These are phyloP conservation scores for Acer yangbiense DNA, from an alignment of 345 rosid species.

Conservation along the genomic window DNA sequence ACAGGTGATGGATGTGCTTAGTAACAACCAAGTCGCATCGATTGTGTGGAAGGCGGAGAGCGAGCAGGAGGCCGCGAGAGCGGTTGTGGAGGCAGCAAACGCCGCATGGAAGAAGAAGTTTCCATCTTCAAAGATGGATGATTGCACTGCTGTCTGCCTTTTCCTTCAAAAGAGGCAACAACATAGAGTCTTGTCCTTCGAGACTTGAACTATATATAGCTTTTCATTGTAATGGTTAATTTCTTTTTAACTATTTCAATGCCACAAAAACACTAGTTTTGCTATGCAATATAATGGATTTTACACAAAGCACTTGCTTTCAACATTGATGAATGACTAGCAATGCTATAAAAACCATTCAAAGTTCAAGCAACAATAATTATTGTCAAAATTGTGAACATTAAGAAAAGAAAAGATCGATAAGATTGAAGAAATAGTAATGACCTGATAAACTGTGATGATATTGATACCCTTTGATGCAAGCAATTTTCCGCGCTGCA, in stretches of 20 bases:
- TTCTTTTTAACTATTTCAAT: background rate
- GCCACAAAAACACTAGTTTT: background rate
- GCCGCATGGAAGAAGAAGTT: constrained; percentile 64
- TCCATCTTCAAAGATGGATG: constrained; percentile 65
- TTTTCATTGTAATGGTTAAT: background rate
- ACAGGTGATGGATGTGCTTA: constrained; percentile 86
- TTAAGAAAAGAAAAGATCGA: background rate
- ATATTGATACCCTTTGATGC: background rate
- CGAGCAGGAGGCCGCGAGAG: constrained; percentile 52
- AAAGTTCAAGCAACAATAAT: too few relatives aligned
- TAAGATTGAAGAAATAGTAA: background rate
- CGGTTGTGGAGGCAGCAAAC: constrained; percentile 65
- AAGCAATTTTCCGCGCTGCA: background rate
- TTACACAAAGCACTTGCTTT: background rate
- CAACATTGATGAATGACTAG: background rate
- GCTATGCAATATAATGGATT: background rate
- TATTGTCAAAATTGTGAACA: background rate
- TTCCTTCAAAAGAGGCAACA: constrained; percentile 40
- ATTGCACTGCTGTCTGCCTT: constrained; percentile 67
- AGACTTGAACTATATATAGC: background rate
- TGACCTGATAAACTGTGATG: background rate
- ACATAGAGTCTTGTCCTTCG: background rate
- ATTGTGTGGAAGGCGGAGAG: constrained; percentile 46
- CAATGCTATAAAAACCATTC: background rate
- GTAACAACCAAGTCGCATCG: constrained; percentile 57